These are phyloP conservation scores for Aspergillus pseudoglaucus DNA, from an alignment of 2,329 filamentous ascomycete genomes.

Conservation along the genomic window DNA sequence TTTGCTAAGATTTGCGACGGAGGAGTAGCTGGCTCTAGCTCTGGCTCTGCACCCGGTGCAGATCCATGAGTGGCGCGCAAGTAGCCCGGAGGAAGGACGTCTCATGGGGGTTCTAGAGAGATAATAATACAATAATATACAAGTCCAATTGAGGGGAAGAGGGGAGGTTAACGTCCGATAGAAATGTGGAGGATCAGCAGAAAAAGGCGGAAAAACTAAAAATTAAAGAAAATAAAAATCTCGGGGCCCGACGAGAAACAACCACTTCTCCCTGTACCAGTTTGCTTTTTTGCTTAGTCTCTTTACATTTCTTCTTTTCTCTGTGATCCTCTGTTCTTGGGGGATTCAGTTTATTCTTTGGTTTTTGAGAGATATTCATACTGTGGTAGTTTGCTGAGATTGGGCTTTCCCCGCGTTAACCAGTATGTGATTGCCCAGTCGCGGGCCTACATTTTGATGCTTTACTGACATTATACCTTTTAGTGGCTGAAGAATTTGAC, in stretches of 20 bases:
- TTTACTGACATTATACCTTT: constrained; percentile 12
- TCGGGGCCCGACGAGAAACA: neutral
- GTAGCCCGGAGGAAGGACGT: constrained; percentile 14
- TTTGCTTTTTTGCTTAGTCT: too few species aligned
- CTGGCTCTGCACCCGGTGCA: constrained; percentile 30
- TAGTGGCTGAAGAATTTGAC: constrained; percentile 44
- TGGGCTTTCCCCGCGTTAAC: neutral
- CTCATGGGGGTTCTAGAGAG: constrained; percentile 18
- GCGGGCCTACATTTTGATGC: neutral
- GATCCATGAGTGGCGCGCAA: constrained; percentile 29
- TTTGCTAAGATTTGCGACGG: constrained; percentile 23
- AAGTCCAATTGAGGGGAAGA: constrained; percentile 1
- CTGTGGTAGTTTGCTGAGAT: neutral
- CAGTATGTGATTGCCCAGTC: neutral
- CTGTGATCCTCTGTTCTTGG: too few species aligned
- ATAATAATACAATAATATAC: neutral
- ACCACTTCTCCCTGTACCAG: neutral
- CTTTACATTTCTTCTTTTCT: too few species aligned
- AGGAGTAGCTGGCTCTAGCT: constrained; percentile 29
- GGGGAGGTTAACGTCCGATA: neutral
- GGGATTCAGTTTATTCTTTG: neutral
- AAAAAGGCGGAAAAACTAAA: neutral
- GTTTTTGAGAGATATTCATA: too few species aligned
- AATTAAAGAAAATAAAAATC: neutral
- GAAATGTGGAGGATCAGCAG: constrained; percentile 1